A percentile compares a stretch with the other conserved stretches of the same genome.
phyloP scores from a whole-genome alignment of 306 rosid species.

The Quercus alba region DNA sequence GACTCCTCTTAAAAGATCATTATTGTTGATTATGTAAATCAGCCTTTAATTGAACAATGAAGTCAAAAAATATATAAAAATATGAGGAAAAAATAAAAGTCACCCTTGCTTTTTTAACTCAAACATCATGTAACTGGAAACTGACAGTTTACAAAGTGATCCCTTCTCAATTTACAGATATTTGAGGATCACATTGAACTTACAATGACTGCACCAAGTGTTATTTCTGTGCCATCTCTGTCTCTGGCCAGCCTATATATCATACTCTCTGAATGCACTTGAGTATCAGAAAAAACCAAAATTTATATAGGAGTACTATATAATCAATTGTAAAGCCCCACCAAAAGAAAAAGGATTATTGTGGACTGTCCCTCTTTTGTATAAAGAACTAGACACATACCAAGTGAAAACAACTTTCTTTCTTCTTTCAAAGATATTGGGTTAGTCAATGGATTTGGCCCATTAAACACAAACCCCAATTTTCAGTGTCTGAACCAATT shows the following conservation, averaged over 20 bases:
- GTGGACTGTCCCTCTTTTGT: slow-evolving; percentile 44
- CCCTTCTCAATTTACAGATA: background rate
- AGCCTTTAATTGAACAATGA: too few species aligned
- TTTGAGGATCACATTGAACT: slow-evolving; percentile 9
- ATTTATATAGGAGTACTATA: slow-evolving; percentile 12
- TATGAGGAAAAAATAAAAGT: background rate
- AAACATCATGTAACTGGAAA: background rate
- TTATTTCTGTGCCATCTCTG: background rate
- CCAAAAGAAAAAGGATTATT: slow-evolving; percentile 29
- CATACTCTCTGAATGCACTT: background rate
- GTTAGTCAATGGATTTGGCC: slow-evolving; percentile 41
- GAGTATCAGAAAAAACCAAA: background rate
- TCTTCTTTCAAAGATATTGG: slow-evolving; percentile 31
- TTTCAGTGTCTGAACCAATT: slow-evolving; percentile 25
- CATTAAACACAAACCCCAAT: slow-evolving; percentile 29
- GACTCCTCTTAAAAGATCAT: background rate
- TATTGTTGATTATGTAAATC: too few species aligned
- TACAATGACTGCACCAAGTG: slow-evolving; percentile 5
- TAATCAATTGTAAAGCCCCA: slow-evolving; percentile 46
- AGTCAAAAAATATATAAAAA: background rate
- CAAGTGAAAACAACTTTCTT: slow-evolving; percentile 28
- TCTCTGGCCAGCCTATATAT: slow-evolving; percentile 2
- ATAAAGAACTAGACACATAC: slow-evolving; percentile 31
- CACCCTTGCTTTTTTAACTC: background rate
- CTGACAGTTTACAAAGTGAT: background rate